phyloP scores from a whole-genome alignment of 2,329 filamentous ascomycete species.

The Sclerotinia minor region DNA sequence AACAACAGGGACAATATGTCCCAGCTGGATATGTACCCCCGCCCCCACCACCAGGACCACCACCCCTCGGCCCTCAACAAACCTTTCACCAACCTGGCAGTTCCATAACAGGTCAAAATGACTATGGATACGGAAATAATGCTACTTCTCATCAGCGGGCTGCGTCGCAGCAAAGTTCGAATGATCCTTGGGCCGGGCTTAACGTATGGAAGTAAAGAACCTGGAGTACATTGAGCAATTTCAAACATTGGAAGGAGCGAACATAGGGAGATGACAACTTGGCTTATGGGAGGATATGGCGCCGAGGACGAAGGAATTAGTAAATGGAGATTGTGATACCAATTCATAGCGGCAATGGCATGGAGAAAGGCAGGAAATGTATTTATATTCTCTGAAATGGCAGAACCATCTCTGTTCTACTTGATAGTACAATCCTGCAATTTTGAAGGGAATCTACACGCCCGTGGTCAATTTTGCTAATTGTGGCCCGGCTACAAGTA shows the following conservation, averaged over 20 bases:
- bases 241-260: slow-evolving; percentile 10
- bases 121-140: slow-evolving; percentile 53
- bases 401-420: not conserved
- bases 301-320: slow-evolving; percentile 18
- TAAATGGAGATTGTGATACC: slow-evolving; percentile 16
- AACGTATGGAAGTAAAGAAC: slow-evolving; percentile 36
- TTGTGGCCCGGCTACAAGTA: not conserved
- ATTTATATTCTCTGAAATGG: slow-evolving; percentile 17
- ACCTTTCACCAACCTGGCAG: slow-evolving; percentile 48
- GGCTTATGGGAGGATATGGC: not conserved
- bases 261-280: slow-evolving; percentile 6
- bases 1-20: slow-evolving; percentile 48
- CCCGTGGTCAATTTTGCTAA: not conserved
- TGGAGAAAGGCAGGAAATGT: slow-evolving; percentile 6
- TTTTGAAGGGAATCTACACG: not conserved
- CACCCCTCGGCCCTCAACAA: slow-evolving; percentile 52
- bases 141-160: slow-evolving; percentile 38
- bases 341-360: slow-evolving; percentile 4
- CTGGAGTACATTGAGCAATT: not conserved
- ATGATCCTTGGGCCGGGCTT: slow-evolving; percentile 70
- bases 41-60: slow-evolving; percentile 65
- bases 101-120: slow-evolving; percentile 53
- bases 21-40: slow-evolving; percentile 67
- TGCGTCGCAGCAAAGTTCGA: slow-evolving; percentile 39
- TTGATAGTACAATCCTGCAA: not conserved